A percentile compares a stretch with the other conserved stretches of the same genome.
Evolutionary conservation across 2,329 filamentous ascomycete genomes (phyloP).

Genomic region (Ophiostoma populinum): DNA sequence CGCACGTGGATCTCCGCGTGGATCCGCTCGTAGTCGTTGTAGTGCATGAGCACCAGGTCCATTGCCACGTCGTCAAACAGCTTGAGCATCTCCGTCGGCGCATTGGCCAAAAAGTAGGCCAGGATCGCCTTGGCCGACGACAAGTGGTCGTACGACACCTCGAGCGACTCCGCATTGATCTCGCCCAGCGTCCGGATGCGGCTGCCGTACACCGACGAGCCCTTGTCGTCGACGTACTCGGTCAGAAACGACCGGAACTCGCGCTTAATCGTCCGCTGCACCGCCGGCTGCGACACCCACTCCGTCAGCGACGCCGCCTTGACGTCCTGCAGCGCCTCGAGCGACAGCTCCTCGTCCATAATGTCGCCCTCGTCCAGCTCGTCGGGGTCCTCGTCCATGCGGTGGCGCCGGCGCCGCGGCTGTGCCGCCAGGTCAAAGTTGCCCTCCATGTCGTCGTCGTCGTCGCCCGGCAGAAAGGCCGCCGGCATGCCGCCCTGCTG

Average conservation of each 20-base stretch:
- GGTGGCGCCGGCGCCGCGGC: constrained; percentile 67
- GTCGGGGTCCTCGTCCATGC: constrained; percentile 88
- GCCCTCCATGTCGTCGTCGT: constrained; percentile 75
- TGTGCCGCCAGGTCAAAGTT: constrained; percentile 72
- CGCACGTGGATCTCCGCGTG: constrained; percentile 96
- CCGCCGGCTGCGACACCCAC: constrained; percentile 80
- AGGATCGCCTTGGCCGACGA: constrained; percentile 81
- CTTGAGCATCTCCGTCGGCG: constrained; percentile 84
- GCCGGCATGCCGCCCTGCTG: constrained; percentile 44
- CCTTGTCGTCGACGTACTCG: constrained; percentile 80
- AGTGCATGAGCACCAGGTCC: constrained; percentile 89
- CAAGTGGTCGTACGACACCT: constrained; percentile 90
- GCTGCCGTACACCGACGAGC: constrained; percentile 84
- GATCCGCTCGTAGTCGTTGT: constrained; percentile 93
- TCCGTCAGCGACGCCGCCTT: constrained; percentile 88
- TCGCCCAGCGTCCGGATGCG: constrained; percentile 92
- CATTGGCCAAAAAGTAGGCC: constrained; percentile 91
- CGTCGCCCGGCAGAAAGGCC: constrained; percentile 64
- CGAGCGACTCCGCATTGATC: constrained; percentile 86
- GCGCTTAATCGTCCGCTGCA: constrained; percentile 82
- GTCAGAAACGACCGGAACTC: constrained; percentile 97
- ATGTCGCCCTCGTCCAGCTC: constrained; percentile 86
- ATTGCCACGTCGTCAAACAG: constrained; percentile 95
- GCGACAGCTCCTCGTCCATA: constrained; percentile 85
- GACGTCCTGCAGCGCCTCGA: constrained; percentile 81